Evolutionary conservation across 306 rosid species (phyloP).

Genomic region (Ammopiptanthus mongolicus): DNA sequence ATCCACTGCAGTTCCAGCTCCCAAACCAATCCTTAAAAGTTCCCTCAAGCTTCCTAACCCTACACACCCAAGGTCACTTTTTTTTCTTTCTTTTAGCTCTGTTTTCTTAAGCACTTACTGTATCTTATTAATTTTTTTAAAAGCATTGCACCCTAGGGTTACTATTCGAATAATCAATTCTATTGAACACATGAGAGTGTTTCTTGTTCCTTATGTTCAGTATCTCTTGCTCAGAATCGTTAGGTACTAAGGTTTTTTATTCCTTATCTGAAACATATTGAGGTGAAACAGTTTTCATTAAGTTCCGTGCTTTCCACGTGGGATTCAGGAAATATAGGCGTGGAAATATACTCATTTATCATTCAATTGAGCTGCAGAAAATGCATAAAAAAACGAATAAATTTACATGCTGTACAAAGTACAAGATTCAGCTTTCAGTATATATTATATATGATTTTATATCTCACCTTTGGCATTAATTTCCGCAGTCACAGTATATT

Average conservation of each 20-base stretch:
- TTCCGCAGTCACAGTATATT: too few species aligned
- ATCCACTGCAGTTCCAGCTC: slow-evolving; percentile 32
- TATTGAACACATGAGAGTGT: neutral
- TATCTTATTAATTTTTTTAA: neutral
- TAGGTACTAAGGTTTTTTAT: neutral
- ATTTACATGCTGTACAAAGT: neutral
- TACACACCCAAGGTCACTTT: slow-evolving; percentile 49
- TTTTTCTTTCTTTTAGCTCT: neutral
- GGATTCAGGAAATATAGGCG: neutral
- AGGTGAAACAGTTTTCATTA: neutral
- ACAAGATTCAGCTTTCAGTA: neutral
- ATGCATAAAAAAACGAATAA: too few species aligned
- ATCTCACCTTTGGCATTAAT: too few species aligned
- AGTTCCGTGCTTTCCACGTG: neutral
- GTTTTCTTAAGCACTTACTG: neutral
- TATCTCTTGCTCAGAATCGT: neutral
- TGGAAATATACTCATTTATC: neutral
- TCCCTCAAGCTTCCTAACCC: slow-evolving; percentile 83
- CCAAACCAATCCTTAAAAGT: slow-evolving; percentile 65
- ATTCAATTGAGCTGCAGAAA: neutral
- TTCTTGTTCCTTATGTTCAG: neutral
- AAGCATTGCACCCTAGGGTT: slow-evolving; percentile 10
- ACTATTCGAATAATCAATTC: neutral
- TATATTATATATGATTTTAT: neutral
- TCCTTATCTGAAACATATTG: neutral